Percentiles rank a stretch among this genome's conserved stretches.
Evolutionary conservation across 768 basidiomycete species (phyloP).

Genomic region (Floccularia luteovirens): DNA sequence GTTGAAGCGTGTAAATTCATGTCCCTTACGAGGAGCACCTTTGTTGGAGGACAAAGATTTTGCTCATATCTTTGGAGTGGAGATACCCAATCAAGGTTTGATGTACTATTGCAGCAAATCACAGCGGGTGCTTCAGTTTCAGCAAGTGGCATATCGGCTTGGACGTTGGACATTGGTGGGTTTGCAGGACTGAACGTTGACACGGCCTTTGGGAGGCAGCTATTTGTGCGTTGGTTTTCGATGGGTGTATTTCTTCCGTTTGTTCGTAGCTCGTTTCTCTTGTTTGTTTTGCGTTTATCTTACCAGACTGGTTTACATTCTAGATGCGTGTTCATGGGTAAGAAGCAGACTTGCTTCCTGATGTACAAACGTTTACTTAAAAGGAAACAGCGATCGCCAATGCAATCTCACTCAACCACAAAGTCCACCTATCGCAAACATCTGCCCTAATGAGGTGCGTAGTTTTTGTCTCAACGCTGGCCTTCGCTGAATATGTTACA

Average conservation of each 20-base stretch:
- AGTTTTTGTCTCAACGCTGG: not conserved
- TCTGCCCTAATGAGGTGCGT: conserved; percentile 24
- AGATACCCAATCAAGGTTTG: conserved; percentile 24
- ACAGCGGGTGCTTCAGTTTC: conserved; percentile 24
- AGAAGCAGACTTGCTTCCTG: conserved; percentile 2
- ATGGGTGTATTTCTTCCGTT: conserved; percentile 30
- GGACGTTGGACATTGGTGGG: conserved; percentile 29
- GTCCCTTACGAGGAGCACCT: conserved; percentile 27
- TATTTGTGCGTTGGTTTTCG: conserved; percentile 26
- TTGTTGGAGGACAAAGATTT: conserved; percentile 25
- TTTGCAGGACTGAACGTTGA: conserved; percentile 23
- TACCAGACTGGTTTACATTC: not conserved
- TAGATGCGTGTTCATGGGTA: conserved; percentile 24
- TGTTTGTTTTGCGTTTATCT: not conserved
- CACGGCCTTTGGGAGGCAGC: conserved; percentile 17
- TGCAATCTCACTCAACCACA: conserved; percentile 17
- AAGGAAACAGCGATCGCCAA: conserved; percentile 12
- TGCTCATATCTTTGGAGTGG: conserved; percentile 30
- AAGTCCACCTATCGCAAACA: conserved; percentile 18
- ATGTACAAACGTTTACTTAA: not conserved
- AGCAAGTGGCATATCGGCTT: conserved; percentile 26
- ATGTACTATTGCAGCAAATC: conserved; percentile 25
- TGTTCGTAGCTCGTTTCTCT: conserved; percentile 13
- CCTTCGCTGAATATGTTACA: conserved; percentile 3
- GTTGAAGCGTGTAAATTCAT: conserved; percentile 21